These are phyloP conservation scores for Plectosphaerella sp. DNA, from an alignment of 2,329 filamentous ascomycete genomes.

Conservation along the genomic window DNA sequence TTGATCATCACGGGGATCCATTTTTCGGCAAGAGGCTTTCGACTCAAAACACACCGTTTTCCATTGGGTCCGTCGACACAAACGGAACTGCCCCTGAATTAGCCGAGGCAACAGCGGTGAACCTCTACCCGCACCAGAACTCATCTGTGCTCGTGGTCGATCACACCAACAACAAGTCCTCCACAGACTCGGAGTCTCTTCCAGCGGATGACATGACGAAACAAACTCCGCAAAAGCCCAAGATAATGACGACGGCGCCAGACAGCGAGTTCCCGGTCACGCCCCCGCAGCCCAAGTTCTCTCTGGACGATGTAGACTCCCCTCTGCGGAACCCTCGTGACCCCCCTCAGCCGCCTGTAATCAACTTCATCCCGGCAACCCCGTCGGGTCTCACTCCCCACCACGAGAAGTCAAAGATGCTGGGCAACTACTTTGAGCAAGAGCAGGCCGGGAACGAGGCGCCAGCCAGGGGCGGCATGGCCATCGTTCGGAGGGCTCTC, in stretches of 20 bases:
- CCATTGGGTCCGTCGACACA: conserved; percentile 57
- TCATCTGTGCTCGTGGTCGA: conserved; percentile 59
- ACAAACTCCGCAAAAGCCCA: conserved; percentile 23
- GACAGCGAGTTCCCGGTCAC: conserved; percentile 40
- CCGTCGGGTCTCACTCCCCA: conserved; percentile 55
- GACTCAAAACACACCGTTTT: conserved; percentile 58
- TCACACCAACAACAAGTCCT: conserved; percentile 43
- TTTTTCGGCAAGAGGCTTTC: conserved; percentile 49
- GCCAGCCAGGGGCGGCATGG: conserved; percentile 37
- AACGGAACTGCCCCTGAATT: conserved; percentile 57
- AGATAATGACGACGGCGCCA: conserved; percentile 32
- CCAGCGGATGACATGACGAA: conserved; percentile 14
- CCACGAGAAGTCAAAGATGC: conserved; percentile 43
- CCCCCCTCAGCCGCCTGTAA: conserved; percentile 45
- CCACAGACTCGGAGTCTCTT: conserved; percentile 12
- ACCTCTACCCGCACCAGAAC: conserved; percentile 61
- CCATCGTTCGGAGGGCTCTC: conserved; percentile 50
- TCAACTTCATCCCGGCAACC: conserved; percentile 60
- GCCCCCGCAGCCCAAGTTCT: conserved; percentile 44
- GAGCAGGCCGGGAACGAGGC: conserved; percentile 34
- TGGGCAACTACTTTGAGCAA: conserved; percentile 51
- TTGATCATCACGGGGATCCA: conserved; percentile 50
- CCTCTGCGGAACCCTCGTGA: conserved; percentile 57
- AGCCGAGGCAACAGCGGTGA: conserved; percentile 58
- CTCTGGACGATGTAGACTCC: conserved; percentile 53